Evolutionary conservation across 192 early-diverging fungal species (phyloP).

Genomic region (Bifiguratus adelaidae): DNA sequence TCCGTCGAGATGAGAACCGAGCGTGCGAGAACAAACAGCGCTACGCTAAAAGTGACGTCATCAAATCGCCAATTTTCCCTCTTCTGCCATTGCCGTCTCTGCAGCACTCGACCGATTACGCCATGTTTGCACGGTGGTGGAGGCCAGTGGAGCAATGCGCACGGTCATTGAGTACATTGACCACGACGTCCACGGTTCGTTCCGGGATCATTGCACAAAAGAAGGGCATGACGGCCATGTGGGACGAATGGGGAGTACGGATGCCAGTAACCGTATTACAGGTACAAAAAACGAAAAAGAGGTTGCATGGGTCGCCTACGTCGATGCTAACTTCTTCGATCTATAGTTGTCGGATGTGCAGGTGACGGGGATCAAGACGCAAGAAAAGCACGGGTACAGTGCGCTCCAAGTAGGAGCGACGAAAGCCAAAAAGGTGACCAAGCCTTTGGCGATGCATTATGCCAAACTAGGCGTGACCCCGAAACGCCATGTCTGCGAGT

Average conservation of each 20-base stretch:
- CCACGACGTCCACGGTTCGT: too few relatives aligned
- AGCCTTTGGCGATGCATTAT: conserved; percentile 69
- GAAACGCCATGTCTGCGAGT: conserved; percentile 74
- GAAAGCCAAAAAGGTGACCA: conserved; percentile 50
- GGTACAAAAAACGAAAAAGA: conserved; percentile 25
- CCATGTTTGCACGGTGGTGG: too few relatives aligned
- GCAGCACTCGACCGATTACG: too few relatives aligned
- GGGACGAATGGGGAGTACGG: conserved; percentile 88
- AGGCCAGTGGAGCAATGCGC: too few relatives aligned
- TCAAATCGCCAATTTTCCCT: too few relatives aligned
- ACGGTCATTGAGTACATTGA: too few relatives aligned
- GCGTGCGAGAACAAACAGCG: too few relatives aligned
- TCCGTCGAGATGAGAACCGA: too few relatives aligned
- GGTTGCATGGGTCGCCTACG: too few relatives aligned
- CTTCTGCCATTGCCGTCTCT: too few relatives aligned
- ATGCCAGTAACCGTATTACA: conserved; percentile 86
- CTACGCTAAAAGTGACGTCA: too few relatives aligned
- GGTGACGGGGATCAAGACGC: conserved; percentile 44
- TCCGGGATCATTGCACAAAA: conserved; percentile 86
- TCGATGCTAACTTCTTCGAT: background rate
- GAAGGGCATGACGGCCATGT: conserved; percentile 90
- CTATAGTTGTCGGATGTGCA: conserved; percentile 58
- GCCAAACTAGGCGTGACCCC: conserved; percentile 56
- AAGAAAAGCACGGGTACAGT: conserved; percentile 40
- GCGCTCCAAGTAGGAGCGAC: conserved; percentile 62